Evolutionary conservation across 2,329 filamentous ascomycete species (phyloP).

Genomic region (Volutella citrinella): DNA sequence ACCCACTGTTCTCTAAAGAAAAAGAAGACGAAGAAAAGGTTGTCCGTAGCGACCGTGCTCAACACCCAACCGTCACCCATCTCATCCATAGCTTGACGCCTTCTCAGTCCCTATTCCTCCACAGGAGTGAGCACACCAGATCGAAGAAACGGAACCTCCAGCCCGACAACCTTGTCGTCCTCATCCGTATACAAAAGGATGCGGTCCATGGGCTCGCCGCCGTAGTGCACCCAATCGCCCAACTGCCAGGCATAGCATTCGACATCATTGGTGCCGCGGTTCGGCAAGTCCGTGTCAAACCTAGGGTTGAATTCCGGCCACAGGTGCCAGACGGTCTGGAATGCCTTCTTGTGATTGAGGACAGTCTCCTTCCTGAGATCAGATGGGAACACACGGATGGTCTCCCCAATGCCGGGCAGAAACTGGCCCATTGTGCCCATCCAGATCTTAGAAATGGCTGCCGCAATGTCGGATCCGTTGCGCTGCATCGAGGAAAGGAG

Average conservation of each 20-base stretch:
- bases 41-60: too few relatives aligned
- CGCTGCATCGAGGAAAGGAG: conserved; percentile 18
- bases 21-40: too few relatives aligned
- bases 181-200: conserved; percentile 28
- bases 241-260: conserved; percentile 30
- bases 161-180: conserved; percentile 21
- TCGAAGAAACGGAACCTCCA: conserved; percentile 33
- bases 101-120: not conserved
- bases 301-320: conserved; percentile 21
- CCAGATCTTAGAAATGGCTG: conserved; percentile 20
- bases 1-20: too few relatives aligned
- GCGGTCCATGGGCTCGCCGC: conserved; percentile 30
- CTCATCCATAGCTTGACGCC: not conserved
- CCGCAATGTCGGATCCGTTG: conserved; percentile 19
- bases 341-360: conserved; percentile 10
- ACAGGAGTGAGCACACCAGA: conserved; percentile 20
- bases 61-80: too few relatives aligned
- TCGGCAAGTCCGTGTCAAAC: conserved; percentile 26
- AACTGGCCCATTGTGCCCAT: conserved; percentile 20
- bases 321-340: conserved; percentile 25
- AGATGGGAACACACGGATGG: conserved; percentile 25
- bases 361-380: conserved; percentile 11
- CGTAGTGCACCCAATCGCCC: conserved; percentile 35
- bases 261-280: conserved; percentile 13
- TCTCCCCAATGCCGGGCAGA: conserved; percentile 13